Base-by-base conservation (phyloP, 1,139 yeast species). In the Kluyveromyces marxianus region DNA sequence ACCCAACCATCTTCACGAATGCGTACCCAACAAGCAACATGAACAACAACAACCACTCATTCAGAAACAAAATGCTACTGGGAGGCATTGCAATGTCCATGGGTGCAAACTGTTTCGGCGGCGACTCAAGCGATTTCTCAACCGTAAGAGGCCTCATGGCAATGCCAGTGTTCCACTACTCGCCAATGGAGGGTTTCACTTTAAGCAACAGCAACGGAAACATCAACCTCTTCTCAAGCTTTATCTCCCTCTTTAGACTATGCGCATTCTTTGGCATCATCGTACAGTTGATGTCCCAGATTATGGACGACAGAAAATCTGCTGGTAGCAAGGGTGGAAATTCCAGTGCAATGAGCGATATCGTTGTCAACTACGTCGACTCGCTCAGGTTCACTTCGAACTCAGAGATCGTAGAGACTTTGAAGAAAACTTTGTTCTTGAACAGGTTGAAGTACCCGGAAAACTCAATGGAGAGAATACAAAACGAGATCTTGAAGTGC, bases 51-150 rank as follows among this genome's bases (percentile, higher is more conserved):
- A 7, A 30, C 27, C 25, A 24, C 37, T 56, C 56, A 7, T 50
- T 51, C 10, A 48, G 63, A 2, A 61, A 59, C 41, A 63, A 61
- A 47, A 50, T 63, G 8, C 48, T 65, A 8, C 54, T 65, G 48
- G 68, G 67, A 25, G 67, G 68, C 1, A 48, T 65, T 40, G 66
- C 67, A 7, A 33, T 53, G 44, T 48, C 58, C 7, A 54, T 54
- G 58, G 65, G 67, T 44, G 60, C 63, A 51, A 64, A 61, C 39
- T 66, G 66, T 36, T 56, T 62, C 30, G 41, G 39, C 4, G 61
- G 66, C 26, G 56, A 63, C 29, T 52, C 47, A 32, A 65, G 60
- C 45, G 67, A 63, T 48, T 52, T 60, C 41, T 52, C 51, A 35
- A 52, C 52, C 32, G 63, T 58, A 3, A 57, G 55, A 46, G 58